Conservation (phyloP, 805 yeast genomes). For the Candida golubevii region DNA sequence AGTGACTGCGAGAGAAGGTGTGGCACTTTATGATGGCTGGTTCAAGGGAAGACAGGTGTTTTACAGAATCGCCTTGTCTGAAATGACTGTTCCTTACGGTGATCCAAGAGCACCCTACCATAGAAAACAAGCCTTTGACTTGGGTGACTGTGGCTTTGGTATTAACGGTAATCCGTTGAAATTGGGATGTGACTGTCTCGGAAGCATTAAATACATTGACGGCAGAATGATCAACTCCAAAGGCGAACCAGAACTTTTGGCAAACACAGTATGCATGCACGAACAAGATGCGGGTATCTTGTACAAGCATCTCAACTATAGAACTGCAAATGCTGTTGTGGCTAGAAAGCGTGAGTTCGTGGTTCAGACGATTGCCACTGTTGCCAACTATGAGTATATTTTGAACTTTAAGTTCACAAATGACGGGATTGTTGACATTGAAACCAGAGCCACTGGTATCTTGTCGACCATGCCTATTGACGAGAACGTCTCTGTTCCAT, state of each 20-base stretch:
- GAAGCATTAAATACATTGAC: constrained; percentile 71
- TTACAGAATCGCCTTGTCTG: constrained; percentile 69
- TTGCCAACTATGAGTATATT: constrained; percentile 79
- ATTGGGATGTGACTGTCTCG: constrained; percentile 80
- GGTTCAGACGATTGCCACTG: constrained; percentile 78
- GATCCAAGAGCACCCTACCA: constrained; percentile 82
- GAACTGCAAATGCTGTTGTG: constrained; percentile 64
- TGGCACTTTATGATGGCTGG: constrained; percentile 64
- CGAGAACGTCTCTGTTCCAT: constrained; percentile 58
- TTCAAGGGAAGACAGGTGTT: constrained; percentile 75
- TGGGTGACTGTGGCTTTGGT: constrained; percentile 85
- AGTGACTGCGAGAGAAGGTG: constrained; percentile 73
- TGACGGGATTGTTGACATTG: constrained; percentile 73
- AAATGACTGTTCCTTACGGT: constrained; percentile 87
- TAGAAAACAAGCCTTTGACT: constrained; percentile 82
- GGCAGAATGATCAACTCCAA: constrained; percentile 49
- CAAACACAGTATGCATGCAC: constrained; percentile 75
- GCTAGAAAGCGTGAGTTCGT: constrained; percentile 77
- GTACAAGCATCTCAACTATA: constrained; percentile 76
- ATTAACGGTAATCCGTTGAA: constrained; percentile 61
- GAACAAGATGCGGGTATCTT: constrained; percentile 74
- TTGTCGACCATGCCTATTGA: constrained; percentile 82
- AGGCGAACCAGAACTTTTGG: constrained; percentile 60
- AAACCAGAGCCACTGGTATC: constrained; percentile 84
- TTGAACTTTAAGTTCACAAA: constrained; percentile 68